Conservation (phyloP, 768 basidiomycete genomes). For the Mrakia blollopis region DNA sequence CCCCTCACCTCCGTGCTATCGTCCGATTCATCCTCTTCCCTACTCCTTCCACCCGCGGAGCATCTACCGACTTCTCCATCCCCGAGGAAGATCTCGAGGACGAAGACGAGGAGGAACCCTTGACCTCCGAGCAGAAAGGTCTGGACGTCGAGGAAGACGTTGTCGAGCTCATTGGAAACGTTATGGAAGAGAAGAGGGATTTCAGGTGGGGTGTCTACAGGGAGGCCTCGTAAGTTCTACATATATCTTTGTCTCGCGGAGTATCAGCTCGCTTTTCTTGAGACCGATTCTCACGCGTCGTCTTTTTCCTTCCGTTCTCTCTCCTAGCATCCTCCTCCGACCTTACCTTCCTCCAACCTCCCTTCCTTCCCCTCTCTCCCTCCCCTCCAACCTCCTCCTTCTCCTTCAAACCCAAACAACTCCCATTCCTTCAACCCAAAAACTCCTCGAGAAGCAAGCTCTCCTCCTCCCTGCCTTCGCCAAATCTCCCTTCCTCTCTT, state of each 20-base stretch:
- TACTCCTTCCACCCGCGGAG: constrained; percentile 22
- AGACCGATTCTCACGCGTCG: neutral
- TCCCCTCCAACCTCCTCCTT: constrained; percentile 52
- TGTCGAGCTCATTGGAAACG: constrained; percentile 16
- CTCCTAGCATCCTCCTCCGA: constrained; percentile 18
- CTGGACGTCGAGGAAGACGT: constrained; percentile 26
- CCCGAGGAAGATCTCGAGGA: neutral
- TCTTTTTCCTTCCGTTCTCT: too few species aligned
- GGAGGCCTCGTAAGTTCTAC: neutral
- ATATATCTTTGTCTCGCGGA: neutral
- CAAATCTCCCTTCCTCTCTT: constrained; percentile 8
- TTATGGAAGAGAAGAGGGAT: constrained; percentile 27
- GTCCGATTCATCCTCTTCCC: constrained; percentile 28
- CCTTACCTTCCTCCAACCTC: constrained; percentile 22
- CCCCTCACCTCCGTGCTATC: constrained; percentile 26
- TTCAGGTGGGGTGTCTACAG: constrained; percentile 28
- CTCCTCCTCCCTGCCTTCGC: constrained; percentile 21
- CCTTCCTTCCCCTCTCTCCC: constrained; percentile 37
- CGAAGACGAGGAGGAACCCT: constrained; percentile 15
- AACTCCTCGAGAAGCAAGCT: constrained; percentile 28
- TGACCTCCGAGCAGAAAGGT: neutral
- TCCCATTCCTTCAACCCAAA: constrained; percentile 28
- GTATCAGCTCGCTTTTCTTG: neutral
- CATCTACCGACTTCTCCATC: constrained; percentile 21
- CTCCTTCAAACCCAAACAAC: constrained; percentile 52